These are phyloP conservation scores for Termitomyces titanicus DNA, from an alignment of 768 basidiomycete genomes.

Conservation along the genomic window DNA sequence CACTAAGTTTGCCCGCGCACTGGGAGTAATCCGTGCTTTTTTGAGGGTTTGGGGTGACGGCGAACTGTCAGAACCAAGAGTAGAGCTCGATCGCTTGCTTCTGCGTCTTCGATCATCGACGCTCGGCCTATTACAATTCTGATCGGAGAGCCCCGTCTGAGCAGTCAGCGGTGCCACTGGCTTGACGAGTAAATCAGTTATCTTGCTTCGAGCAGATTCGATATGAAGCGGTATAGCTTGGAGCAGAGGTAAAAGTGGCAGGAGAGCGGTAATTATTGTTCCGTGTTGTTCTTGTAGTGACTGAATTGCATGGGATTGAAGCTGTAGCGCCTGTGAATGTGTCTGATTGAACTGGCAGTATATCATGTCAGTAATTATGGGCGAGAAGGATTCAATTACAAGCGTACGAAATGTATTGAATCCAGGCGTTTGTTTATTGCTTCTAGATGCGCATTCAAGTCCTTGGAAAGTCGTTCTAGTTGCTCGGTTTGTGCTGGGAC, in stretches of 20 bases:
- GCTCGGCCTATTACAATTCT: conserved; percentile 1
- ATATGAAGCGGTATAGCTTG: conserved; percentile 59
- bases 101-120: neutral
- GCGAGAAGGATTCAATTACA: neutral
- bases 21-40: conserved; percentile 7
- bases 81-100: conserved; percentile 18
- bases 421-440: conserved; percentile 53
- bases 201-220: conserved; percentile 33
- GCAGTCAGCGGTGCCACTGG: conserved; percentile 3
- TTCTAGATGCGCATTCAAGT: conserved; percentile 38
- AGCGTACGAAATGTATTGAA: conserved; percentile 45
- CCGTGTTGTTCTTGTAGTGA: conserved; percentile 61
- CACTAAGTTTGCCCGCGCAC: neutral
- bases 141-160: conserved; percentile 4
- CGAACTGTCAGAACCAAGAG: conserved; percentile 9
- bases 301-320: conserved; percentile 53
- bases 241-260: conserved; percentile 58
- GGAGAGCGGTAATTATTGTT: conserved; percentile 47
- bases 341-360: conserved; percentile 42
- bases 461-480: conserved; percentile 38
- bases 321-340: conserved; percentile 44
- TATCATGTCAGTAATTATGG: neutral
- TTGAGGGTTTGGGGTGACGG: conserved; percentile 8
- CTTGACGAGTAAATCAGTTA: conserved; percentile 29
- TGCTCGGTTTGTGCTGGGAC: conserved; percentile 45